These are phyloP conservation scores for Ganoderma lucidum DNA, from an alignment of 1,284 basidiomycete species.

Conservation along the genomic window DNA sequence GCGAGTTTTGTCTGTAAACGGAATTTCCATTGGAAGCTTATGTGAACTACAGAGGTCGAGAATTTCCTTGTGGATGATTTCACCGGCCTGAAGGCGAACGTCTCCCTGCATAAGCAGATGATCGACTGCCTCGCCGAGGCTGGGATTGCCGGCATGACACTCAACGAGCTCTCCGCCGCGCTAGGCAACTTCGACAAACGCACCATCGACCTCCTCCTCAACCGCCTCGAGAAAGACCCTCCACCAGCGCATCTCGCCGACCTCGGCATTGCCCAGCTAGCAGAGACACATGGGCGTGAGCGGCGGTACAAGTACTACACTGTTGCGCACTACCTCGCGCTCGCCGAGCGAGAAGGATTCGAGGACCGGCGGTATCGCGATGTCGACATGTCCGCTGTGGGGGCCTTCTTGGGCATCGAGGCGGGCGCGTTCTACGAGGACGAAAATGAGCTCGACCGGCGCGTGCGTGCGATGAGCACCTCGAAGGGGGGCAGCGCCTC, in stretches of 20 bases:
- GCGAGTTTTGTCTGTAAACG: not conserved
- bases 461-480: conserved; percentile 58
- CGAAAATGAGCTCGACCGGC: conserved; percentile 48
- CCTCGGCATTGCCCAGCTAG: conserved; percentile 68
- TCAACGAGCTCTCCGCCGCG: conserved; percentile 69
- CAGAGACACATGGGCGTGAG: conserved; percentile 83
- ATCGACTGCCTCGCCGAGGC: conserved; percentile 72
- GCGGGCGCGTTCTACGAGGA: conserved; percentile 61
- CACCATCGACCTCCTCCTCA: conserved; percentile 79
- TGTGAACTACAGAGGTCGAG: conserved; percentile 16
- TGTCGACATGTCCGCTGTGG: conserved; percentile 56
- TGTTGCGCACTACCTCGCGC: conserved; percentile 60
- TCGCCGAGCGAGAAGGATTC: conserved; percentile 66
- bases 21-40: not conserved
- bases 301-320: conserved; percentile 84
- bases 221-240: conserved; percentile 65
- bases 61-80: conserved; percentile 26
- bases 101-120: conserved; percentile 80
- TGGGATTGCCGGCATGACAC: conserved; percentile 71
- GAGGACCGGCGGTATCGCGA: conserved; percentile 55
- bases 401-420: conserved; percentile 58
- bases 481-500: conserved; percentile 20
- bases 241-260: conserved; percentile 77
- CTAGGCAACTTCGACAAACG: conserved; percentile 79
- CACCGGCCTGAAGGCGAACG: conserved; percentile 59